These are phyloP conservation scores for Saccharomycopsis lassenensis DNA, from an alignment of 805 yeast genomes.

Conservation along the genomic window DNA sequence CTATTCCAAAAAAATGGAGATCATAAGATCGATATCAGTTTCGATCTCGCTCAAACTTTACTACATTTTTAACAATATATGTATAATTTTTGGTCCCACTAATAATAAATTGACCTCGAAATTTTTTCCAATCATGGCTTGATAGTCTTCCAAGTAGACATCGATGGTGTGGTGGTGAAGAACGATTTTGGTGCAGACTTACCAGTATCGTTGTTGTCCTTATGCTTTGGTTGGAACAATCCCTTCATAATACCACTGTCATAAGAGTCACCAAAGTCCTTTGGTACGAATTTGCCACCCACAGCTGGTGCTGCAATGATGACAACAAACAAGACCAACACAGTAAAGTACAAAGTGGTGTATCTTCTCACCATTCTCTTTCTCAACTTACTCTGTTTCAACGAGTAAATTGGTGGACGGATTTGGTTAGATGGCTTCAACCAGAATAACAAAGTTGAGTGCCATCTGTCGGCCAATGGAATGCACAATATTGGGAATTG, in stretches of 20 bases:
- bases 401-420: slow-evolving; percentile 28
- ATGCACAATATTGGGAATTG: slow-evolving; percentile 52
- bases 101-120: no score
- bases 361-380: slow-evolving; percentile 34
- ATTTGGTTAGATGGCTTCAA: slow-evolving; percentile 39
- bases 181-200: slow-evolving; percentile 16
- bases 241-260: slow-evolving; percentile 25
- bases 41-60: no score
- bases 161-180: slow-evolving; percentile 41
- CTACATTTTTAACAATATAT: no score
- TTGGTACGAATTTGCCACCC: slow-evolving; percentile 24
- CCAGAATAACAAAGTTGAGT: slow-evolving; percentile 60
- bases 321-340: slow-evolving; percentile 29
- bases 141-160: slow-evolving; percentile 49
- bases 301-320: slow-evolving; percentile 40
- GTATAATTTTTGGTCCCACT: no score
- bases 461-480: slow-evolving; percentile 58
- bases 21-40: no score
- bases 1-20: no score
- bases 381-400: slow-evolving; percentile 30
- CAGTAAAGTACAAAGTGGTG: slow-evolving; percentile 33
- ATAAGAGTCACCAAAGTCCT: slow-evolving; percentile 15
- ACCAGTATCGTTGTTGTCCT: slow-evolving; percentile 60
- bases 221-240: slow-evolving; percentile 47
- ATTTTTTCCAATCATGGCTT: slow-evolving; percentile 23